These are phyloP conservation scores for Porcisia deanei DNA, from an alignment of 208 protist species.

Conservation along the genomic window DNA sequence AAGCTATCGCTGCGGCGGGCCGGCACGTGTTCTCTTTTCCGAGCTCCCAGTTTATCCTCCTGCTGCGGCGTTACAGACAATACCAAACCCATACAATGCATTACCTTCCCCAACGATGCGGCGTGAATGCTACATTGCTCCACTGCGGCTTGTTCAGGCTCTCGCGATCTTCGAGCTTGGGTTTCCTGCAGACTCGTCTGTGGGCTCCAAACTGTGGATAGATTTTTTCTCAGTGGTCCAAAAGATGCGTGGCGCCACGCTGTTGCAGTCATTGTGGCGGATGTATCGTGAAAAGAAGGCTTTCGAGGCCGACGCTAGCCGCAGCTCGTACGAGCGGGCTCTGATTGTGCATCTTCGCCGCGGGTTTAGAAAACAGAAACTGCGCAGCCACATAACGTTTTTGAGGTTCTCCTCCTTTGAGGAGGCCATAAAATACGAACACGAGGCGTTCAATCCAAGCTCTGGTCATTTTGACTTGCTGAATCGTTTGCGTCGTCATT, in stretches of 20 bases:
- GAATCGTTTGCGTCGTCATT: conserved; percentile 63
- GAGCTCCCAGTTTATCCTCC: conserved; percentile 59
- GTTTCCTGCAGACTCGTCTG: conserved; percentile 73
- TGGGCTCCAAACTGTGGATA: conserved; percentile 74
- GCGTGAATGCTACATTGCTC: conserved; percentile 43
- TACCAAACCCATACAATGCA: conserved; percentile 31
- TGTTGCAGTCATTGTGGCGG: conserved; percentile 84
- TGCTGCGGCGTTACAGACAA: not conserved
- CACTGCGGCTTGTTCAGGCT: conserved; percentile 71
- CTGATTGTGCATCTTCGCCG: conserved; percentile 47
- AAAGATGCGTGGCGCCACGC: conserved; percentile 65
- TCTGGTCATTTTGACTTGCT: conserved; percentile 71
- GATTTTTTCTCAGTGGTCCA: conserved; percentile 80
- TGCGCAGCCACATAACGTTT: conserved; percentile 48
- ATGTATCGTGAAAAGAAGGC: conserved; percentile 64
- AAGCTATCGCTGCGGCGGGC: conserved; percentile 61
- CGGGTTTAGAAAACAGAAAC: conserved; percentile 51
- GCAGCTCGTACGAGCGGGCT: conserved; percentile 33
- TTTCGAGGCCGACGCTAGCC: conserved; percentile 48
- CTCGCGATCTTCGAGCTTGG: conserved; percentile 68
- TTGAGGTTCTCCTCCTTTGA: conserved; percentile 39
- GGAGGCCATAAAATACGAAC: conserved; percentile 58
- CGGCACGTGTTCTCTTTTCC: conserved; percentile 44
- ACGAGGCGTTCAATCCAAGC: conserved; percentile 57
- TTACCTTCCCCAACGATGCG: conserved; percentile 4